Base-by-base conservation (phyloP, 257 asterid genomes). In the Prunella vulgaris region DNA sequence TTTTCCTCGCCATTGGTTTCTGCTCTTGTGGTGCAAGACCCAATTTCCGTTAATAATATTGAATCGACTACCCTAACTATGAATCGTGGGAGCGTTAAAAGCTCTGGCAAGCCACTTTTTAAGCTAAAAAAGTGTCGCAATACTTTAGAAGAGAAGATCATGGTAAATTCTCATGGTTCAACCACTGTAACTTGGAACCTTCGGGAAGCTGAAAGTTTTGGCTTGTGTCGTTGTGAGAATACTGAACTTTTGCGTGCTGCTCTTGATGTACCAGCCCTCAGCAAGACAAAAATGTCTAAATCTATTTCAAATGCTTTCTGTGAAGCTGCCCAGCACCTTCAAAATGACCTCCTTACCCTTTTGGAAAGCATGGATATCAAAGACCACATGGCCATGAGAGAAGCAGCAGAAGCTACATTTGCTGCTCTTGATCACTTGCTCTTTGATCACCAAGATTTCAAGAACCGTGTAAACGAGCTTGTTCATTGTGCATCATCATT, bases 321-420 rank as follows among this genome's bases (percentile, higher is more conserved):
- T 30, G 53, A 71, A 68, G 86, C 83, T 12, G 87, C 82, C 2
- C 77, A 60, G 67, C 42, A 9, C 52, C 83, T 81, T 15, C 80
- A 80, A 20, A 71, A 60, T 9, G 79, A 80, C 28, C 79, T 85
- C 20, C 57, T 81, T 68, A 10, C 56, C 10, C 75, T 69, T 60
- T 35, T 85, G 68, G 84, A 78, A 66, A 68, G 71, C 0, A 68
- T 63, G 75, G 80, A 77, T 68, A 53, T 60, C 42, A 70, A 70
- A 38, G 85, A 85, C 70, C 85, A 85, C 10, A 67, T 71, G 42
- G 44, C 77, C 73, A 83, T 86, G 85, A 54, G 18, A 24, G 61
- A 32, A 22, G 88, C 59, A 22, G 80, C 87, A 18, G 69, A 80
- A 51, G 67, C 60, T 25, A 78, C 85, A 1, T 86, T 78, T 73